Evolutionary conservation across 805 yeast genomes (phyloP), one percentile per base, ranked within the genome.

Genomic region (Starmera amethionina): DNA sequence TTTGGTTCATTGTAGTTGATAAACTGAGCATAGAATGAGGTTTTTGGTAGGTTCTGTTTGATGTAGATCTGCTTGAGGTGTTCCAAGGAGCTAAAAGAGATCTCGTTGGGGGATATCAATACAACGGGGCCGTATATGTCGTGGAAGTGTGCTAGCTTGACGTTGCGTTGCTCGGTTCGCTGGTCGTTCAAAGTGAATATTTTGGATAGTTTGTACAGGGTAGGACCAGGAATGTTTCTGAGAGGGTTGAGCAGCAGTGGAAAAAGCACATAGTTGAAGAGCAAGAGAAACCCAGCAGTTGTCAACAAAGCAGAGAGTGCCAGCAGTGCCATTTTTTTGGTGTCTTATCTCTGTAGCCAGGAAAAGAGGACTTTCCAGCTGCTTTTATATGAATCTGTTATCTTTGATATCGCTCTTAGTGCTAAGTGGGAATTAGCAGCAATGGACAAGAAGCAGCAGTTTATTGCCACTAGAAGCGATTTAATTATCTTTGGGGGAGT

Each of bases 111-210:
- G 1, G 77, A 68, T 12, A 82, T 56, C 18, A 82, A 62, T 5
- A 82, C 77, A 4, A 80, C 73, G 8, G 79, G 70, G 2, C 88
- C 89, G 48, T 78, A 78, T 42, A 60, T 54, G 36, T 53, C 36
- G 49, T 82, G 89, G 42, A 79, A 58, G 4, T 52, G 32, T 41
- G 76, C 71, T 3, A 79, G 71, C 31, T 59, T 63, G 29, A 62
- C 59, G 44, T 68, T 75, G 41, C 83, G 64, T 43, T 71, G 67
- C 43, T 71, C 76, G 11, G 57, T 44, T 63, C 75, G 63, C 34
- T 71, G 63, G 36, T 59, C 62, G 40, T 66, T 67, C 30, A 69
- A 55, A 15, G 65, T 63, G 55, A 63, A 62, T 28, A 64, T 59
- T 18, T 54, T 52, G 2, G 79, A 56, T 13, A 77, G 45, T 22